These are phyloP conservation scores for Cylindrotheca fusiformis DNA, from an alignment of 108 stramenopile genomes.

Conservation along the genomic window DNA sequence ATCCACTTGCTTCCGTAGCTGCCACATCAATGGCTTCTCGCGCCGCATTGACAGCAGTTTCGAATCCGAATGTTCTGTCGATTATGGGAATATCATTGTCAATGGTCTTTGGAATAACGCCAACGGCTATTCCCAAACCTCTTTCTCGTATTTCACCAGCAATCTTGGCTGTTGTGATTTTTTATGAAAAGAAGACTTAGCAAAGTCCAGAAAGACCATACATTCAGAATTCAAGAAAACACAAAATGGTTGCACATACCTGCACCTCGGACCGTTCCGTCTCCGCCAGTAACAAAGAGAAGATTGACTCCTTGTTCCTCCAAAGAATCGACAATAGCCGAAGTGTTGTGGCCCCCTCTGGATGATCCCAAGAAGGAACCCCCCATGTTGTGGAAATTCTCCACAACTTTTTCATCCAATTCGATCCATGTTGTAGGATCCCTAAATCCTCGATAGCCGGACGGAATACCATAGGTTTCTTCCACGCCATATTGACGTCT, in stretches of 20 bases:
- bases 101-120: conserved; percentile 83
- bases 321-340: conserved; percentile 53
- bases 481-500: conserved; percentile 53
- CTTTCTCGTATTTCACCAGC: conserved; percentile 41
- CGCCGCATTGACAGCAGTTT: conserved; percentile 77
- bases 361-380: conserved; percentile 78
- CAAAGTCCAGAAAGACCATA: background rate
- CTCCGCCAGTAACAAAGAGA: conserved; percentile 83
- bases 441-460: conserved; percentile 77
- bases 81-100: conserved; percentile 86
- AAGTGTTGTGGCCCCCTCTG: conserved; percentile 77
- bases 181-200: background rate
- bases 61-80: conserved; percentile 87
- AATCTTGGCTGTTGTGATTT: conserved; percentile 32
- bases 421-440: conserved; percentile 19
- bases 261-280: conserved; percentile 87
- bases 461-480: conserved; percentile 59
- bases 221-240: background rate
- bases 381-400: conserved; percentile 71
- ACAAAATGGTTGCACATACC: background rate
- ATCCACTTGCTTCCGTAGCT: conserved; percentile 77
- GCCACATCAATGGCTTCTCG: conserved; percentile 59
- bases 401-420: conserved; percentile 37
- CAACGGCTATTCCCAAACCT: conserved; percentile 61
- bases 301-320: conserved; percentile 43